phyloP scores from a whole-genome alignment of 176 grass and related monocot genomes.

The Chloris gayana region DNA sequence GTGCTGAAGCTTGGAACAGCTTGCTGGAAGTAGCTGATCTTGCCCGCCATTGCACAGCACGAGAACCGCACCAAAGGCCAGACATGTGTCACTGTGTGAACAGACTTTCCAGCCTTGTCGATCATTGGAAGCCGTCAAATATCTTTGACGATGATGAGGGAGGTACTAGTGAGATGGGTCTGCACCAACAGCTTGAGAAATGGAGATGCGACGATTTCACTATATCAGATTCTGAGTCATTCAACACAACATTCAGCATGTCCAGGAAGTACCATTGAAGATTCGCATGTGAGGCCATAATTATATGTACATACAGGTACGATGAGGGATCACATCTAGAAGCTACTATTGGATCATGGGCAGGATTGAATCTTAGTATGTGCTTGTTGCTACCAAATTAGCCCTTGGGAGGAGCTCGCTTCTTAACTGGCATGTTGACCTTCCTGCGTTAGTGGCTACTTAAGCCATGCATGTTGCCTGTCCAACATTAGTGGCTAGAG shows the following conservation, averaged over 20 bases:
- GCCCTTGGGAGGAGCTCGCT: constrained; percentile 7
- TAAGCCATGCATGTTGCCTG: background rate
- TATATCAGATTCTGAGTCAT: constrained; percentile 59
- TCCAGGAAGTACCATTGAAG: constrained; percentile 42
- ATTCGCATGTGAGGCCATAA: background rate
- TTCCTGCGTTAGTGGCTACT: background rate
- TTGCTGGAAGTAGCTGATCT: constrained; percentile 85
- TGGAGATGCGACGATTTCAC: constrained; percentile 68
- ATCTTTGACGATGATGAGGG: constrained; percentile 44
- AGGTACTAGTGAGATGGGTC: constrained; percentile 46
- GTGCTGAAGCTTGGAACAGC: constrained; percentile 54
- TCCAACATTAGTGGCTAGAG: constrained; percentile 25
- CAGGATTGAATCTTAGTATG: constrained; percentile 8
- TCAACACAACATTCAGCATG: constrained; percentile 31
- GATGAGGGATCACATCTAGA: constrained; percentile 2
- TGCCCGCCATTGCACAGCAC: constrained; percentile 79
- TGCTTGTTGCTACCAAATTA: constrained; percentile 24
- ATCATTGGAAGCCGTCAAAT: constrained; percentile 69
- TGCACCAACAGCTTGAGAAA: constrained; percentile 62
- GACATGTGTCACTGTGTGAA: constrained; percentile 97
- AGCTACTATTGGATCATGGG: background rate
- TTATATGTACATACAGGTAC: constrained; percentile 28
- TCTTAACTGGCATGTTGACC: background rate
- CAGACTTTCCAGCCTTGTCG: constrained; percentile 60
- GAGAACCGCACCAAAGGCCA: constrained; percentile 74